Evolutionary conservation across 2,329 filamentous ascomycete species (phyloP), one percentile per base, ranked within the genome.

Genomic region (Nigrospora osmanthi): DNA sequence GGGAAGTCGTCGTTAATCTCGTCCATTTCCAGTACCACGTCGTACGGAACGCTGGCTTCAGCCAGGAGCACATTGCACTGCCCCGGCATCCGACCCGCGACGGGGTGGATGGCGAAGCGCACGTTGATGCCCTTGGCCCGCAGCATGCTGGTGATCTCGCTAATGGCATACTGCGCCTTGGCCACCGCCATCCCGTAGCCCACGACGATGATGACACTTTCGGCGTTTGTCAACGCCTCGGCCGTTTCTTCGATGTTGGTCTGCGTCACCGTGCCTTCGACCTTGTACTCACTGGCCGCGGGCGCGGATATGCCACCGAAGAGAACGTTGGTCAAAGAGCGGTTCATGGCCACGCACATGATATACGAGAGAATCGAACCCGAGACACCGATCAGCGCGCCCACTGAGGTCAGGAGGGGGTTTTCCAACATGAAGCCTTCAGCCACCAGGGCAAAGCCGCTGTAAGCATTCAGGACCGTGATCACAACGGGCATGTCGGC

Each of bases 151-250:
- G 87, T 87, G 51, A 95, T 91, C 57, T 90, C 87, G 4, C 85
- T 85, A 43, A 95, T 88, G 17, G 88, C 87, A 59, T 95, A 95
- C 64, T 95, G 89, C 3, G 89, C 89, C 65, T 95, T 95, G 10
- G 89, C 89, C 1, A 95, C 89, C 0, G 89, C 89, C 89, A 95
- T 95, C 43, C 89, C 89, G 55, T 95, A 95, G 1, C 89, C 89
- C 6, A 95, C 89, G 2, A 91, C 83, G 44, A 95, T 89, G 55
- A 95, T 93, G 45, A 95, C 87, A 39, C 76, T 89, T 57, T 95
- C 87, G 0, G 88, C 83, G 49, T 84, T 85, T 14, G 81, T 69
- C 3, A 95, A 72, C 0, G 81, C 75, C 28, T 94, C 87, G 1
- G 86, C 85, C 0, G 87, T 84, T 39, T 95, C 89, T 15, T 94